Conservation (phyloP, 129 eudicot genomes). For the Sambucus nigra region DNA sequence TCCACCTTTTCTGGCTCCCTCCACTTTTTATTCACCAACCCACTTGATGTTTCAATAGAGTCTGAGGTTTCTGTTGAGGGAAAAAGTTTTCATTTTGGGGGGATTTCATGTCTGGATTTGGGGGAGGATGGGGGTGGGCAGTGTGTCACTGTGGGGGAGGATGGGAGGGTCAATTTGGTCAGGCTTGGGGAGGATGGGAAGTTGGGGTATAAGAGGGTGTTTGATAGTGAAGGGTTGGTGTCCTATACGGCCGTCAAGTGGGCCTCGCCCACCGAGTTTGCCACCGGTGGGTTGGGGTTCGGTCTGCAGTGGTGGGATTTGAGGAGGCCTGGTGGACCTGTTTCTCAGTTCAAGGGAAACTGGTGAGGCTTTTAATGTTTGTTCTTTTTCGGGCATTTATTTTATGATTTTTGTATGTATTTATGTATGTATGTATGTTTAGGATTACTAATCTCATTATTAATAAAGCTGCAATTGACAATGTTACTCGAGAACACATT, state of each 20-base stretch:
- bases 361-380: too few species aligned
- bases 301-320: constrained; percentile 92
- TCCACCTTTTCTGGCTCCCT: constrained; percentile 64
- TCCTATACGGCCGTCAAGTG: constrained; percentile 51
- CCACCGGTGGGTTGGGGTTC: constrained; percentile 76
- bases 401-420: not conserved
- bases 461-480: too few species aligned
- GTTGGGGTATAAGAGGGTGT: constrained; percentile 32
- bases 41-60: constrained; percentile 25
- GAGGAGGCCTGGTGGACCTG: constrained; percentile 63
- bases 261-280: constrained; percentile 77
- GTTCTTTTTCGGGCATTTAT: not conserved
- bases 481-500: too few species aligned
- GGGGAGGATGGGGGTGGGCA: constrained; percentile 46
- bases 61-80: constrained; percentile 38
- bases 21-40: constrained; percentile 37
- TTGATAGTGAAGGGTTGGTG: constrained; percentile 70
- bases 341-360: constrained; percentile 55
- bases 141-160: constrained; percentile 74
- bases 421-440: too few species aligned
- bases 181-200: constrained; percentile 29
- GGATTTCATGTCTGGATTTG: constrained; percentile 48
- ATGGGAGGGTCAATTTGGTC: constrained; percentile 82
- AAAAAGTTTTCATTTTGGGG: constrained; percentile 30
- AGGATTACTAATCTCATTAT: too few species aligned